Base-by-base conservation (phyloP, 2,329 filamentous ascomycete species). In the Botrytis byssoidea region DNA sequence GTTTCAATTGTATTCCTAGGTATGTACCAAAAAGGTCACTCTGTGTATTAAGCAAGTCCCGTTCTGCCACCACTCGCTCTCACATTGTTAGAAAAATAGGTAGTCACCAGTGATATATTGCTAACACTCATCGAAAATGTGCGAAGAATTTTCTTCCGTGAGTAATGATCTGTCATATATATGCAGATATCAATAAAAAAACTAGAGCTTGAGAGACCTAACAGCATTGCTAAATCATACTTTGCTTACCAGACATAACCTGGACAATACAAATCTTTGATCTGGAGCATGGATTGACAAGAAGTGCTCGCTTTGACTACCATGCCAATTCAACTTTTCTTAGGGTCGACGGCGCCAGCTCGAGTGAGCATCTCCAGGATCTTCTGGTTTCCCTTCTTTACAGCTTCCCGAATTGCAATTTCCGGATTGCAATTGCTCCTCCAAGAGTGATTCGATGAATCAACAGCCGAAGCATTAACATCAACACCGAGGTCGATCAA, bases 341-440 rank as follows among this genome's bases (percentile, higher is more conserved):
- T 0, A 0, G n/a, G 16, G 9, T 60, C 3, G 4, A 48, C 20
- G 1, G 70, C 65, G 0, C 64, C 66, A 29, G 71, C 67, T 57
- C 25, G 46, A 22, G 70, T 51, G 0, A 75, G 63, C 61, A 25
- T 69, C 4, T 74, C 32, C 40, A 75, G 29, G 35, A 74, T 55
- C 18, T 71, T 60, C 35, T 66, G 67, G 60, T 78, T 57, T 3
- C 60, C 67, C 4, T 25, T 6, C 40, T 80, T 77, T 1, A 32
- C 1, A 7, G 74, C 75, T 3, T 51, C 25, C 5, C 25, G 48
- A 5, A 51, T n/a, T 51, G 48, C 48, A 7, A 14, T 51, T n/a
- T 51, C 10, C 25, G 48, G 48, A 51, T 51, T 51, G 6, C 4
- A 0, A n/a, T n/a, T 51, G 0, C 4, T 0, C 4, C 3, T 0